Conservation (phyloP, 2,329 filamentous ascomycete genomes). For the Clonostachys solani region DNA sequence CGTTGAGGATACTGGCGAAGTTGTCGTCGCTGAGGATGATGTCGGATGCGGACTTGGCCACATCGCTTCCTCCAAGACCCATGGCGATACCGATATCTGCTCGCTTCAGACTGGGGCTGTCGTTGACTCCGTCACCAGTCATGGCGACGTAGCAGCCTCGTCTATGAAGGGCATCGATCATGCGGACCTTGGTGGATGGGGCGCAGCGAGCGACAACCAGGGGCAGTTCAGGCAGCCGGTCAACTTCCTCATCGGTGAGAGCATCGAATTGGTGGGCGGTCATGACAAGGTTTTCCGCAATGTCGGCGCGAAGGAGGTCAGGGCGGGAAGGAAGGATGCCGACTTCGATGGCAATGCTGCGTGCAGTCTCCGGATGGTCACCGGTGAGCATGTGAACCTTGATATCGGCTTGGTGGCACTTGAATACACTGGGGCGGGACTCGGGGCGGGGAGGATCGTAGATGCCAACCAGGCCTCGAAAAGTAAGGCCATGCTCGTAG, state of each 20-base stretch:
- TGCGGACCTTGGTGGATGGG: constrained; percentile 67
- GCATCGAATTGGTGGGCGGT: constrained; percentile 61
- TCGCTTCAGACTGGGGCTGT: constrained; percentile 61
- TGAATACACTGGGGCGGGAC: constrained; percentile 45
- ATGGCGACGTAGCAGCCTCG: constrained; percentile 59
- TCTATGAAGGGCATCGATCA: constrained; percentile 70
- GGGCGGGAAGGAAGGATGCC: constrained; percentile 50
- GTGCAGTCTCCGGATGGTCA: constrained; percentile 57
- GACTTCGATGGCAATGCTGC: constrained; percentile 55
- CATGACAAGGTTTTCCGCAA: constrained; percentile 55
- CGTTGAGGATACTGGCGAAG: constrained; percentile 40
- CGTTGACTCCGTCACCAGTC: constrained; percentile 70
- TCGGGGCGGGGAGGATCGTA: constrained; percentile 66
- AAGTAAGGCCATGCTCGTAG: constrained; percentile 51
- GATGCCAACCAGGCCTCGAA: constrained; percentile 62
- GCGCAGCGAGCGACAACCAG: constrained; percentile 68
- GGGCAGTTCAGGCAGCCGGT: constrained; percentile 56
- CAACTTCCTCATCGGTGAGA: constrained; percentile 57
- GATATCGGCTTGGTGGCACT: constrained; percentile 55
- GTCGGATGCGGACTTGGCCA: constrained; percentile 61
- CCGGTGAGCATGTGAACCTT: constrained; percentile 63
- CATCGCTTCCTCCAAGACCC: constrained; percentile 60
- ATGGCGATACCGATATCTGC: constrained; percentile 69
- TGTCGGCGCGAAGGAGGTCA: constrained; percentile 40
- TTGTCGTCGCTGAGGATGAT: constrained; percentile 70